These are phyloP conservation scores for Echinochloa phyllopogon DNA, from an alignment of 176 grass and related monocot species.

Conservation along the genomic window DNA sequence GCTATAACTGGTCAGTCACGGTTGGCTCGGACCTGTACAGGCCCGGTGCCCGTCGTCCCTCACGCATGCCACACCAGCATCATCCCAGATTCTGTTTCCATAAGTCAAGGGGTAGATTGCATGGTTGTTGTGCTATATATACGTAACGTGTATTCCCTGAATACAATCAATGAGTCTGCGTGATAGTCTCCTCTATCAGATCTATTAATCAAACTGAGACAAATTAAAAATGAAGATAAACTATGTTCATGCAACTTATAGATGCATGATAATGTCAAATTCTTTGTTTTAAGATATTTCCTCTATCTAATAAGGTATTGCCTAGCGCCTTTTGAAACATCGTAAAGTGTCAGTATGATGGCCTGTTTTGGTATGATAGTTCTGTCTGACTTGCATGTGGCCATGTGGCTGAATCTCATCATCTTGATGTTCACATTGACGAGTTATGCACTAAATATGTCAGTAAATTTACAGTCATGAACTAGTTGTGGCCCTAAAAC, in stretches of 20 bases:
- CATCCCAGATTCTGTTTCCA: too few species aligned
- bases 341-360: background rate
- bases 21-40: too few species aligned
- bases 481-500: slow-evolving; percentile 26
- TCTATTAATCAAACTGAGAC: background rate
- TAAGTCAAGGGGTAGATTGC: too few species aligned
- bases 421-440: slow-evolving; percentile 33
- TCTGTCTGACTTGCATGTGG: slow-evolving; percentile 23
- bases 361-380: slow-evolving; percentile 18
- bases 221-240: background rate
- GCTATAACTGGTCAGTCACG: too few species aligned
- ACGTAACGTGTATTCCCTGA: too few species aligned
- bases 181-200: too few species aligned
- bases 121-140: too few species aligned
- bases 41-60: too few species aligned
- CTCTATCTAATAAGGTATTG: background rate
- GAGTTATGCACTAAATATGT: background rate
- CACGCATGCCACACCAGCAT: too few species aligned
- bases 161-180: too few species aligned
- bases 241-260: background rate
- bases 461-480: background rate
- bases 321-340: background rate
- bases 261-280: background rate
- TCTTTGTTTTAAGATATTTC: background rate
- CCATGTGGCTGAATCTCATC: background rate